Base-by-base conservation (phyloP, 768 basidiomycete genomes). In the Mycena alexandri region DNA sequence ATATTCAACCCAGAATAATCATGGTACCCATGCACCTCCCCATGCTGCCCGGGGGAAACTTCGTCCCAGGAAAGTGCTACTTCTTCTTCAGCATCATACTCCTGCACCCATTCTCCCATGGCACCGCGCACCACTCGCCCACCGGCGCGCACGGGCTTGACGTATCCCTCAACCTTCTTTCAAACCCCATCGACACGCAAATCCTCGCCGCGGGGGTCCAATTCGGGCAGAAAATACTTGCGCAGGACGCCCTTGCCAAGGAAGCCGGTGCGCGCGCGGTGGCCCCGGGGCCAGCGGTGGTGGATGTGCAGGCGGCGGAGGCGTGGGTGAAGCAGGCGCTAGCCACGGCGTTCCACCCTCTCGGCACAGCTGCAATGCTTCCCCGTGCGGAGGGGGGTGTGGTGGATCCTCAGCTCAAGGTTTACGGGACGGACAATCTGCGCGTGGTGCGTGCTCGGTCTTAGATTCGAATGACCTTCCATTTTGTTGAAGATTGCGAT, bases 301-400 rank as follows among this genome's bases (percentile, higher is more conserved):
- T 21, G 72, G 69, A 10, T 71, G 75, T 8, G 43, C 65, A 51
- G 70, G 73, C 10, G 78, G 79, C 44, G 75, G 73, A 53, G 65
- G 76, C 51, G 61, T 77, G 56, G 14, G 51, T 72, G 41, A 48
- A 25, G 3, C 71, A 73, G 3, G 72, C 72, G 13, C 10, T 38
- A 8, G 54, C n/a, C n/a, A 71, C 63, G 8, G 24, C 38, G 10
- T 70, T 46, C 24, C 51, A 51, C 61, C 21, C 79, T 11, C 52
- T 75, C 16, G 75, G 76, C 11, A 73, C 79, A 1, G 75, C 75
- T 48, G 75, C 78, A 1, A 81, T 83, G 82, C 71, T 82, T 14
- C 82, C 82, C 2, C 67, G 65, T 14, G 78, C 78, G 12, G 69
- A 79, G 29, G 73, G 74, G 24, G 82, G 82, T 10, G 83, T 83